Evolutionary conservation across 352 stramenopile genomes (phyloP), one percentile per base, ranked within the genome.

Genomic region (Pythium insidiosum): DNA sequence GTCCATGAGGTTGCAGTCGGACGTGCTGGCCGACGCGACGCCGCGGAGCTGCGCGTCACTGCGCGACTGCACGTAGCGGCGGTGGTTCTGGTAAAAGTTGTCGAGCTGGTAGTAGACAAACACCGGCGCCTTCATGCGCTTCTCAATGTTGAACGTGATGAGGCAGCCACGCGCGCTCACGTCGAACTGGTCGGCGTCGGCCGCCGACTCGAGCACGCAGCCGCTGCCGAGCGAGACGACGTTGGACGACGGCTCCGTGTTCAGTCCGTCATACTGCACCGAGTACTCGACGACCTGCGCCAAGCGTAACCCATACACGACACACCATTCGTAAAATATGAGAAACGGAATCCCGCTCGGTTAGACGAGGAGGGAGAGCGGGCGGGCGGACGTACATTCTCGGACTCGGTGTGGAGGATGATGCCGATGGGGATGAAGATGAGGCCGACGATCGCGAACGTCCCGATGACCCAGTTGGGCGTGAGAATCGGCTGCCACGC

Each of bases 41-140:
- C 85, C 84, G 18, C 70, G 68, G 30, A 97, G 66, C 66, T 98
- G 94, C 48, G 71, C 80, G 40, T 95, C 73, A 56, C 95, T 96
- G 34, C 81, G 68, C 36, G 80, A 97, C 47, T 80, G 79, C 16
- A 94, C 71, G 63, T 99, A 99, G 26, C 78, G 78, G 25, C 95
- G 76, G 68, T 99, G 96, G 72, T 99, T 99, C 76, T 99, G 96
- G 74, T 99, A 98, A 67, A 99, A 99, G 68, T 99, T 99, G 52
- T 95, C 83, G 23, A 99, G 66, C 68, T 99, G 88, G 62, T 99
- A 99, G 75, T 99, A 98, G 5, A 99, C 70, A 56, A 97, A 95
- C 31, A 99, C 76, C 4, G 96, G 96, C 39, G 88, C 87, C 38
- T 95, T 68, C 89, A 99, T 98, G 47, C 98, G 74, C 44, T 95